Conservation (phyloP, 1,284 basidiomycete genomes). For the Apiotrichum sp. region DNA sequence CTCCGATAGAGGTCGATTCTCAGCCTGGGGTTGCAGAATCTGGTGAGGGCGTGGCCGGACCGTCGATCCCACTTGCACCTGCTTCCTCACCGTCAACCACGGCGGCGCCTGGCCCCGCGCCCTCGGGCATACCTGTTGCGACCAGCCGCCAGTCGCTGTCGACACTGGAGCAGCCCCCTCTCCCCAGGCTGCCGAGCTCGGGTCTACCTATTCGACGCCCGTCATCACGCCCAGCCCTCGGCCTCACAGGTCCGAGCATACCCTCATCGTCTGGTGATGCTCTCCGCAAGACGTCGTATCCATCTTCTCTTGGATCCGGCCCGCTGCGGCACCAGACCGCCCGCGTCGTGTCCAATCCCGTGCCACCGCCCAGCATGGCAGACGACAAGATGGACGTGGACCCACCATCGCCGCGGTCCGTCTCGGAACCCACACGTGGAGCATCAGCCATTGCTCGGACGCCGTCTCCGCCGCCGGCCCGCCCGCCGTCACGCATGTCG, state of each 20-base stretch:
- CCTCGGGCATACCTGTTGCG: too few relatives aligned
- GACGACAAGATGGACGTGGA: background rate
- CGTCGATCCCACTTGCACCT: too few relatives aligned
- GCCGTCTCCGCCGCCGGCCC: background rate
- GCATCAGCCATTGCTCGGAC: background rate
- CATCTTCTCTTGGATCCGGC: constrained; percentile 36
- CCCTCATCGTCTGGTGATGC: background rate
- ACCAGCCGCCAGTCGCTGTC: too few relatives aligned
- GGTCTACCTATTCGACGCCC: constrained; percentile 5
- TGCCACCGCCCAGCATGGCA: constrained; percentile 12
- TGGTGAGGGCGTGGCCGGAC: too few relatives aligned
- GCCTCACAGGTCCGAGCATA: background rate
- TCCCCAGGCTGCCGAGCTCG: too few relatives aligned
- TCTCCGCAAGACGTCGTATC: constrained; percentile 35
- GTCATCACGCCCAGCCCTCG: background rate
- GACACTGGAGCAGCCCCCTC: too few relatives aligned
- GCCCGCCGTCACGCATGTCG: constrained; percentile 5
- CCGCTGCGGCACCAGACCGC: constrained; percentile 28
- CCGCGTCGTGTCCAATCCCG: constrained; percentile 39
- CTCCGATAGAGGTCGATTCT: too few relatives aligned
- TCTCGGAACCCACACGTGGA: constrained; percentile 1
- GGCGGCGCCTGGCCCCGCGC: too few relatives aligned
- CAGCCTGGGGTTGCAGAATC: too few relatives aligned
- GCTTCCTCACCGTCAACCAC: too few relatives aligned
- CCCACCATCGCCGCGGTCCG: background rate